These are phyloP conservation scores for Monosporascus ibericus DNA, from an alignment of 2,329 filamentous ascomycete species.

Conservation along the genomic window DNA sequence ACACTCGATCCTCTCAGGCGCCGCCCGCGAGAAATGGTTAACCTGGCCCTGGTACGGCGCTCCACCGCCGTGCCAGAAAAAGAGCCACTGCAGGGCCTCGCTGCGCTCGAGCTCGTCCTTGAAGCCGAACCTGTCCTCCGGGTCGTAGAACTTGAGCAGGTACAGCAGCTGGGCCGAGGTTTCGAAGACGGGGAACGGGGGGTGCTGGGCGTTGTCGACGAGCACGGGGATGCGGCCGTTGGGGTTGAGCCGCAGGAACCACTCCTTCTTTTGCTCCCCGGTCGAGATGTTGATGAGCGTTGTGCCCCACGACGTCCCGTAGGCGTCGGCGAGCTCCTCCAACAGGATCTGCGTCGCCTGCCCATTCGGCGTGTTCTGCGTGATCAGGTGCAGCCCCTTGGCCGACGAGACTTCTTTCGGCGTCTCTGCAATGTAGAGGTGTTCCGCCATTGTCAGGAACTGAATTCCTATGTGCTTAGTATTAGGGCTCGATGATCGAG, in stretches of 20 bases:
- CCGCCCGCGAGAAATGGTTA: slow-evolving; percentile 37
- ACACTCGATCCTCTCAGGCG: slow-evolving; percentile 38
- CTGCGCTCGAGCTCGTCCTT: slow-evolving; percentile 43
- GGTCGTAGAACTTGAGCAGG: slow-evolving; percentile 42
- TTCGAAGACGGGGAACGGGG: slow-evolving; percentile 46
- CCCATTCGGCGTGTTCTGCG: slow-evolving; percentile 17
- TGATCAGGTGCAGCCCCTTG: slow-evolving; percentile 18
- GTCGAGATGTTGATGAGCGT: slow-evolving; percentile 43
- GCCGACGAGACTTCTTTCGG: slow-evolving; percentile 15
- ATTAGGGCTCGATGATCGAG: no score
- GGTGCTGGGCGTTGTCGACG: slow-evolving; percentile 41
- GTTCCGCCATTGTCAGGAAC: slow-evolving; percentile 10
- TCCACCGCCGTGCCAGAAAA: slow-evolving; percentile 45
- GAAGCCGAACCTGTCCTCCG: slow-evolving; percentile 44
- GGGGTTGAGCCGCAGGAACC: slow-evolving; percentile 42
- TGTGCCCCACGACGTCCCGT: slow-evolving; percentile 41
- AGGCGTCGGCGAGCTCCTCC: slow-evolving; percentile 45
- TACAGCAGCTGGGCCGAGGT: slow-evolving; percentile 48
- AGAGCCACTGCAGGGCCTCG: slow-evolving; percentile 45
- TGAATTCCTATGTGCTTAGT: no score
- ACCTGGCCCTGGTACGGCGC: slow-evolving; percentile 35
- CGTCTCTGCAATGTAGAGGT: slow-evolving; percentile 17
- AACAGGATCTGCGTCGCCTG: slow-evolving; percentile 18
- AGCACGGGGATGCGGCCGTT: slow-evolving; percentile 44
- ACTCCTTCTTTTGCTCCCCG: slow-evolving; percentile 51